phyloP scores from a whole-genome alignment of 225 moss, liverwort and hornwort genomes.

The Climacium dendroides region DNA sequence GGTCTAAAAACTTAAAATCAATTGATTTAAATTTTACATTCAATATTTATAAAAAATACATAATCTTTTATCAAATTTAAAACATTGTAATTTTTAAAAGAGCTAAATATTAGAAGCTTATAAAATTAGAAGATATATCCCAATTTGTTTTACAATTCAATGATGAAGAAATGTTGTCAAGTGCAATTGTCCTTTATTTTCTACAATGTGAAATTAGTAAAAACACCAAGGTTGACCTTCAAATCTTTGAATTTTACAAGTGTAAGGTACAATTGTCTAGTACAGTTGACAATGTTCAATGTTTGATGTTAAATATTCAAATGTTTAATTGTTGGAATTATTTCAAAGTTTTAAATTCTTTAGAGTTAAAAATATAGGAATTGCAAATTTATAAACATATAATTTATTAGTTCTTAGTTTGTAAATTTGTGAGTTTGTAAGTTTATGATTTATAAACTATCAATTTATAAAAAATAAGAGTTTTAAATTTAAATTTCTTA shows the following conservation, averaged over 20 bases:
- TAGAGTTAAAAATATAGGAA: too few relatives aligned
- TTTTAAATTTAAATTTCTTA: too few relatives aligned
- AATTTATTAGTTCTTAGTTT: too few relatives aligned
- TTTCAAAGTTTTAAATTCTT: background rate
- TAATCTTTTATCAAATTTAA: background rate
- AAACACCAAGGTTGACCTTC: background rate
- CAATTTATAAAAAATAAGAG: too few relatives aligned
- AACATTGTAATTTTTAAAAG: background rate
- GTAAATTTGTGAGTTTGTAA: accelerated
- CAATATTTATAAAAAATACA: too few relatives aligned
- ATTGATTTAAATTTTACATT: background rate
- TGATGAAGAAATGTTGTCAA: background rate
- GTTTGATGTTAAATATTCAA: background rate
- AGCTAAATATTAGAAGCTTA: background rate
- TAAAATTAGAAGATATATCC: background rate
- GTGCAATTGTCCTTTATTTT: background rate
- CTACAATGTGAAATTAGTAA: background rate
- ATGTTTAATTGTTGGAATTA: background rate
- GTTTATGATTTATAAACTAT: background rate
- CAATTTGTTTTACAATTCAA: background rate
- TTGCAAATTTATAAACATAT: background rate
- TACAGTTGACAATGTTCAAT: background rate
- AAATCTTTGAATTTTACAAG: background rate
- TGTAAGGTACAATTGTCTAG: accelerated
- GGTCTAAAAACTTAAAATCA: background rate